Evolutionary conservation across 148 eudicot species (phyloP), one percentile per base, ranked within the genome.

Genomic region (Vaccinium vitisidaea): DNA sequence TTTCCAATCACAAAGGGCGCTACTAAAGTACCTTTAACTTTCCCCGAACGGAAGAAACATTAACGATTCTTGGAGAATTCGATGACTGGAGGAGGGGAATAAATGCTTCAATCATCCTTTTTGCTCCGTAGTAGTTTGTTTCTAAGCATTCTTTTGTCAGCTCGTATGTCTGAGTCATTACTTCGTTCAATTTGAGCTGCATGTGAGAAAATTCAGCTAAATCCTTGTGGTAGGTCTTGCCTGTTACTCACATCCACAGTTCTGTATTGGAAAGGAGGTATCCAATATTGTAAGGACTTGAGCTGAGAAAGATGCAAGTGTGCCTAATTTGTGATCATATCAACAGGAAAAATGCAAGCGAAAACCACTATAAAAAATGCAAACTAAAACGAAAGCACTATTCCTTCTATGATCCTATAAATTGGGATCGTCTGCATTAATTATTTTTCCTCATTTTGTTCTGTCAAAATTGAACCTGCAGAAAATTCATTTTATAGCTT

Each of bases 41-140:
- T 21, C 90, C 92, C 2, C 43, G 18, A 27, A n/a, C 4, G 76
- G 94, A 89, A 21, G 92, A 86, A 61, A 91, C 89, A 79, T 90
- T 91, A 25, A 93, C 85, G 53, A 93, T 90, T 67, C 91, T 88
- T 61, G 93, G 85, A 0, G 93, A 93, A 55, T 88, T 86, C n/a
- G 93, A 93, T 39, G 75, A 53, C 12, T 84, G 84, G 16, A 93
- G 94, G 39, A 92, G 90, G 32, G 93, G 92, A 59, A 90, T 65
- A 23, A 93, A 55, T 30, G 86, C 89, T 87, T 93, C 90, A 39
- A 39, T 39, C 43, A 39, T 39, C 6, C 43, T 39, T 39, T 39
- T 39, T 39, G 5, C 43, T 39, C 43, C 43, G 43, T 39, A 39
- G 43, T 39, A 39, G 43, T 39, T 39, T 39, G 43, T 39, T 39